Percentiles rank a stretch among this genome's conserved stretches.
Evolutionary conservation across 2,329 filamentous ascomycete genomes (phyloP).

Genomic region (Cercospora citrullina): DNA sequence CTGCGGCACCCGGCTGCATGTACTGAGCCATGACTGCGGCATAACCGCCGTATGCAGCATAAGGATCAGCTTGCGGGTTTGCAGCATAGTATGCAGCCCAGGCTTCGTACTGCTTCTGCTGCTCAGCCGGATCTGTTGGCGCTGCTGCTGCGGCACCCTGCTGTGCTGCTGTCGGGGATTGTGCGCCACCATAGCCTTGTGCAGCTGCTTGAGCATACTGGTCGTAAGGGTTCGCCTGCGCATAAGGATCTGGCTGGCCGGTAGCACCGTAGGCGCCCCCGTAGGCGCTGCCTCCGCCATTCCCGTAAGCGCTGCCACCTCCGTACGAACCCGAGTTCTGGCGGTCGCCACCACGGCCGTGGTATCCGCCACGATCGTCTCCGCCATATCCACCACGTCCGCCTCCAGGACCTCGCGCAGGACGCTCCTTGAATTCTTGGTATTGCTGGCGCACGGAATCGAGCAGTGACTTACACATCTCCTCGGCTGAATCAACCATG

Average conservation of each 20-base stretch:
- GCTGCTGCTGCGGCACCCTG: slow-evolving; percentile 36
- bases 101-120: slow-evolving; percentile 49
- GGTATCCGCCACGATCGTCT: slow-evolving; percentile 44
- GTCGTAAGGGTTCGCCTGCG: slow-evolving; percentile 13
- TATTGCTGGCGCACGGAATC: slow-evolving; percentile 86
- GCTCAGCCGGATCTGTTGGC: slow-evolving; percentile 31
- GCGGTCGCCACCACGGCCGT: slow-evolving; percentile 35
- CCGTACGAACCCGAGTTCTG: slow-evolving; percentile 41
- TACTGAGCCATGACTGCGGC: slow-evolving; percentile 30
- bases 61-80: slow-evolving; percentile 80
- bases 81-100: slow-evolving; percentile 82
- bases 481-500: slow-evolving; percentile 83
- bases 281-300: slow-evolving; percentile 32
- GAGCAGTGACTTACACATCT: slow-evolving; percentile 84
- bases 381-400: slow-evolving; percentile 34
- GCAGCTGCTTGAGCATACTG: slow-evolving; percentile 17
- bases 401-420: slow-evolving; percentile 48
- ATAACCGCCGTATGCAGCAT: slow-evolving; percentile 84
- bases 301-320: slow-evolving; percentile 39
- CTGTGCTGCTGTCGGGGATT: slow-evolving; percentile 38
- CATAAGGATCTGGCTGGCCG: slow-evolving; percentile 14
- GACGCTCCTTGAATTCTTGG: slow-evolving; percentile 77
- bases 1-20: slow-evolving; percentile 17
- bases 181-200: slow-evolving; percentile 29
- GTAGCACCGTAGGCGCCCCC: slow-evolving; percentile 24